Evolutionary conservation across 306 rosid species (phyloP).

Genomic region (Gastrolobium villosum): DNA sequence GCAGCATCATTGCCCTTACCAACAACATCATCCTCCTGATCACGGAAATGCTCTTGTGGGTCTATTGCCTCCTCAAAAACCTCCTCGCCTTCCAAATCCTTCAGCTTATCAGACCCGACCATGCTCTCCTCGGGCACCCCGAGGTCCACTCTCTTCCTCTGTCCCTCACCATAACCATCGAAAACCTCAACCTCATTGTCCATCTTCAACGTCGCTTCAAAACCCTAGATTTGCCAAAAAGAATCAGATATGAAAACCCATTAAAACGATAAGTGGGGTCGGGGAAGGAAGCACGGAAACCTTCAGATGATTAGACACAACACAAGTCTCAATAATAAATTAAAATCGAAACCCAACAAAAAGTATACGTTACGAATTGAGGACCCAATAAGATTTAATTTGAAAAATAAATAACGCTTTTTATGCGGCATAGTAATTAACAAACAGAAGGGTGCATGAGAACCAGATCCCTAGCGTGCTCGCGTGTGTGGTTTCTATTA

Average conservation of each 20-base stretch:
- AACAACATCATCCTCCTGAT: constrained; percentile 44
- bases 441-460: background rate
- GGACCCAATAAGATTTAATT: background rate
- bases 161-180: constrained; percentile 50
- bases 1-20: constrained; percentile 34
- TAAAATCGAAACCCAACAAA: constrained; percentile 33
- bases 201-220: constrained; percentile 54
- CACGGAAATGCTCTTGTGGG: constrained; percentile 47
- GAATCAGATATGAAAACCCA: constrained; percentile 17
- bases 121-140: constrained; percentile 49
- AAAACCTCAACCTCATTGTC: constrained; percentile 61
- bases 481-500: background rate
- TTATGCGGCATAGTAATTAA: background rate
- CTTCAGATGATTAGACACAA: constrained; percentile 21
- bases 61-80: constrained; percentile 64
- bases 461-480: background rate
- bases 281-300: background rate
- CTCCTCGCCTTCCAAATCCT: constrained; percentile 56
- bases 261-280: background rate
- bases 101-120: constrained; percentile 51
- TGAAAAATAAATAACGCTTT: background rate
- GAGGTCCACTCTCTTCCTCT: constrained; percentile 47
- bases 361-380: background rate
- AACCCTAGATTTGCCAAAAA: constrained; percentile 61
- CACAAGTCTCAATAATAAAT: background rate